Evolutionary conservation across 2,329 filamentous ascomycete species (phyloP), one percentile per base, ranked within the genome.

Genomic region (Pseudogymnoascus sp.): DNA sequence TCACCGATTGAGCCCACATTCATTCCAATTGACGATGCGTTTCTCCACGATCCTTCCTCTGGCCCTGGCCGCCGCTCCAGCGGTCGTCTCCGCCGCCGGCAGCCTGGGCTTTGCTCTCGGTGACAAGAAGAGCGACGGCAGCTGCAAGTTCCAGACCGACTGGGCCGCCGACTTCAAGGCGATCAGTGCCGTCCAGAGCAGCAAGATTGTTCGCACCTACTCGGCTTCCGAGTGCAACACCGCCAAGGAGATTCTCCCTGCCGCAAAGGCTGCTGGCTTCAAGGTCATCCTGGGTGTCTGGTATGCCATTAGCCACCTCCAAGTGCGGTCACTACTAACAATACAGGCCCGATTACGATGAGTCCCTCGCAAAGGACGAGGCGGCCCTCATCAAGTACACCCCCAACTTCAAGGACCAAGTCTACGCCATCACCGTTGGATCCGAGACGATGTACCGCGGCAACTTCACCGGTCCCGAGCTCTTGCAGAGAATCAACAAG

Each of bases 201-300:
- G 77, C 39, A 82, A 76, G 35, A 67, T 88, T 37, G 85, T 89
- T 57, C 81, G 87, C 63, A 82, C 83, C 61, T 90, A 90, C 73
- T 79, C 86, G 18, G 83, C 84, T 16, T 80, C 77, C 60, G 84
- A 89, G 70, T 90, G 87, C 74, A 77, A 88, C 65, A 81, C 80
- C 47, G 82, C 85, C 6, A 75, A 81, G 70, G 74, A 82, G 64
- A 82, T 88, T 60, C 72, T 89, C 28, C 85, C 86, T 3, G 86
- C 85, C 35, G 86, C 87, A 1, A 83, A 85, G 75, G 71, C 72
- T 50, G 84, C 85, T 73, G 80, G 78, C 16, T 85, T 88, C 74
- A 76, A 87, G 74, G 85, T 89, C 64, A 76, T 89, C n/a, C 74
- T 89, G 39, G 87, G 85, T 63, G 82, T 89, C 69, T 90, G 86